Evolutionary conservation across 1,139 yeast species (phyloP), one percentile per base, ranked within the genome.

Genomic region (Kodamaea arcana): DNA sequence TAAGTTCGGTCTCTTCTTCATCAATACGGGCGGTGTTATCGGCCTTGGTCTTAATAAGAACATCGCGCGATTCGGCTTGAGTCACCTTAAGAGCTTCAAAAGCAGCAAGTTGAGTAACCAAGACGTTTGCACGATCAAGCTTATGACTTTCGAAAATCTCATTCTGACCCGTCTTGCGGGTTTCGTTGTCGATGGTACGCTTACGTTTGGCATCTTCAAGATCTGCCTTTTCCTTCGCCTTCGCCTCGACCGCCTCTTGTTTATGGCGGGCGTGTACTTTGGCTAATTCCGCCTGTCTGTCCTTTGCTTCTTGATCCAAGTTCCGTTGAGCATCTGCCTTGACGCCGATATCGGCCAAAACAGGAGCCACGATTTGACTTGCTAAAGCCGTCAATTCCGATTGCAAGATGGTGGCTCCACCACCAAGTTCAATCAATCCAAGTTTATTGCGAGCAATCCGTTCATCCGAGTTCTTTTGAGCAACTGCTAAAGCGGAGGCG

Each of bases 371-470:
- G 52, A 85, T 72, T 36, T 80, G 73, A 38, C 80, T 65, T n/a
- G 97, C 97, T 68, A 92, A 78, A 35, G 74, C 75, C 43, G 84
- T 83, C 43, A 92, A 77, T 54, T 90, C 96, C 17, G 70, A 72
- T 44, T 75, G 84, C 33, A 84, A 70, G 72, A 90, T 79, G 51
- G 75, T 77, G 46, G 86, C 71, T 3, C 97, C 97, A 46, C 95
- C 96, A 42, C 98, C 98, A 45, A 90, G 65, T 51, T 87, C 74
- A 48, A 87, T 71, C 53, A 81, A 72, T 32, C 86, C 87, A 31
- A 60, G 50, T 37, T 63, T 60, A 45, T 61, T 52, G 36, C 46
- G 54, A 37, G 65, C 73, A 39, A 75, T 53, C 48, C 88, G 70
- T 48, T 75, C 79, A 37, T 72, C 73, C 38, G 74, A 63, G 45